Evolutionary conservation across 2,329 filamentous ascomycete genomes (phyloP).

Genomic region (Fonsecaea multimorphosa): DNA sequence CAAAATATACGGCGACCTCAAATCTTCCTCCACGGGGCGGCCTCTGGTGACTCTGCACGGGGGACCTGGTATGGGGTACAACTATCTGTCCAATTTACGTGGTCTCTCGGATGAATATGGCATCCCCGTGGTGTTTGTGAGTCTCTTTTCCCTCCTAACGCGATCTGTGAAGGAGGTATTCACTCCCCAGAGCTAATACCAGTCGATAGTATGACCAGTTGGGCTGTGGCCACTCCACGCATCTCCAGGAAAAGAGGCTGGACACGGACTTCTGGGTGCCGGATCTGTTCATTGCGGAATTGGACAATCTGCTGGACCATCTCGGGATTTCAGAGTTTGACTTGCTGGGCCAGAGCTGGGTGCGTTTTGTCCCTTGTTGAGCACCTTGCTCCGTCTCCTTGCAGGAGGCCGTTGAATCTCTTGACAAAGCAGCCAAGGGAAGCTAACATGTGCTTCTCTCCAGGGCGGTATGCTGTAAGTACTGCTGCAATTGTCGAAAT

Average conservation of each 20-base stretch:
- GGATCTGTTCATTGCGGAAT: slow-evolving; percentile 56
- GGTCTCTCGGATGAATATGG: slow-evolving; percentile 46
- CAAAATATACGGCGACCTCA: slow-evolving; percentile 47
- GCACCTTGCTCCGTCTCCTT: not conserved
- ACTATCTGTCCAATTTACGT: slow-evolving; percentile 51
- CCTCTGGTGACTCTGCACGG: slow-evolving; percentile 52
- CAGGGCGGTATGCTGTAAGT: slow-evolving; percentile 55
- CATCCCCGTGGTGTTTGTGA: slow-evolving; percentile 54
- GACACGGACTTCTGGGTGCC: slow-evolving; percentile 57
- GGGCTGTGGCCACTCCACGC: slow-evolving; percentile 58
- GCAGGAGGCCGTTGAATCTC: not conserved
- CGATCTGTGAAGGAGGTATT: no score
- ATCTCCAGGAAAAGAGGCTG: slow-evolving; percentile 53
- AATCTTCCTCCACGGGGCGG: slow-evolving; percentile 38
- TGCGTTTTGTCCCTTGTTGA: not conserved
- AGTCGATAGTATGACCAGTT: slow-evolving; percentile 59
- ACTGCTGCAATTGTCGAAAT: not conserved
- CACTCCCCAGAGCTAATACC: no score
- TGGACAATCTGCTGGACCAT: slow-evolving; percentile 55
- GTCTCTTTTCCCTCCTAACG: no score
- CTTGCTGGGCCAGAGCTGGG: slow-evolving; percentile 59
- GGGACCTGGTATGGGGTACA: slow-evolving; percentile 56
- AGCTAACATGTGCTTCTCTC: not conserved
- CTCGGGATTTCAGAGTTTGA: slow-evolving; percentile 53
- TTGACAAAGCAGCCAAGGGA: no score